Conservation (phyloP, 306 rosid genomes). For the Cucumis hystrix region DNA sequence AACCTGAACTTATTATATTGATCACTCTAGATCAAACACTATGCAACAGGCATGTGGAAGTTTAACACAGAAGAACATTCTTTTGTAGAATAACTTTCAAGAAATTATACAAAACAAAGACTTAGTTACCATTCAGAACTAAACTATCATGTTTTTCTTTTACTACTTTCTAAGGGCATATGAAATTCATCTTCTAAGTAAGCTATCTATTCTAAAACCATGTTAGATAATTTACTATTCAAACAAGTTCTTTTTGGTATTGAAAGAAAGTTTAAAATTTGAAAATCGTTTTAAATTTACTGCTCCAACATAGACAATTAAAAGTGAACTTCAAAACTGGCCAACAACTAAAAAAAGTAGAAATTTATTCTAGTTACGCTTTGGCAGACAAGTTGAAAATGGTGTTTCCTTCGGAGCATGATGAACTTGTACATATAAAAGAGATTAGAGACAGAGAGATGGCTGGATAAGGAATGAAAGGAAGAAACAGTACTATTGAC, state of each 20-base stretch:
- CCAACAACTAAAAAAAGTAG: neutral
- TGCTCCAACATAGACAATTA: neutral
- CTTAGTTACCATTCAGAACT: neutral
- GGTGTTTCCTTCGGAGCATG: neutral
- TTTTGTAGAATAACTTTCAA: neutral
- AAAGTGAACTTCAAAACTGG: neutral
- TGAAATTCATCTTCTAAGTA: neutral
- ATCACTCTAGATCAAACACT: neutral
- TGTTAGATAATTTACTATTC: neutral
- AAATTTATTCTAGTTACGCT: neutral
- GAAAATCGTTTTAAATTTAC: neutral
- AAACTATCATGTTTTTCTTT: neutral
- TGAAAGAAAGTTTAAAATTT: neutral
- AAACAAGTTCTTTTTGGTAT: neutral
- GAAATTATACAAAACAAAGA: neutral
- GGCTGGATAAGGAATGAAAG: neutral
- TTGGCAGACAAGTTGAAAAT: neutral
- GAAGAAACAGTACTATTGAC: neutral
- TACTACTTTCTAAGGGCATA: neutral
- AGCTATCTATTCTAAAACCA: neutral
- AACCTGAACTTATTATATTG: too few relatives aligned
- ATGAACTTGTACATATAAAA: neutral
- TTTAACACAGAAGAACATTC: neutral
- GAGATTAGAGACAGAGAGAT: slow-evolving; percentile 1
- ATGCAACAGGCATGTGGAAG: neutral